These are phyloP conservation scores for Papiliotrema fonsecae DNA, from an alignment of 1,284 basidiomycete species.

Conservation along the genomic window DNA sequence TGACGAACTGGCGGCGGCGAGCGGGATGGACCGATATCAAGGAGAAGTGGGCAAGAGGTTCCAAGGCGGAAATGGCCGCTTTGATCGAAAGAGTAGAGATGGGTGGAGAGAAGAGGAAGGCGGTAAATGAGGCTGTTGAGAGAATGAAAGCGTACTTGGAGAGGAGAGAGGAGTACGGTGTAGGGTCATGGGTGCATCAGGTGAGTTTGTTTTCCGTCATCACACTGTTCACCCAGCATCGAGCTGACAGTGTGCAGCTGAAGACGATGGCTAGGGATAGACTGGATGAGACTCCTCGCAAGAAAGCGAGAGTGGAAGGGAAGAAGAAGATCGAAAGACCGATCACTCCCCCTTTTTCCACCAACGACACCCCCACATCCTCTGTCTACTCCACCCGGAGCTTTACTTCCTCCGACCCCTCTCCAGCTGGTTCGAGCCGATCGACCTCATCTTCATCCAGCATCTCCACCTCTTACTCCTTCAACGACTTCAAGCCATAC, in stretches of 20 bases:
- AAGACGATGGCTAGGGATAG: not conserved
- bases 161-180: constrained; percentile 18
- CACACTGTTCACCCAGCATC: too few species aligned
- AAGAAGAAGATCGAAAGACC: not conserved
- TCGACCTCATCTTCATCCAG: constrained; percentile 1
- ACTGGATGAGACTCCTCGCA: not conserved
- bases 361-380: not conserved
- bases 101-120: constrained; percentile 16
- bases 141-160: constrained; percentile 18
- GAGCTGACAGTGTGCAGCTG: not conserved
- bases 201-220: constrained; percentile 16
- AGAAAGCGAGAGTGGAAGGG: not conserved
- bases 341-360: constrained; percentile 1
- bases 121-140: constrained; percentile 13
- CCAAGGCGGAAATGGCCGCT: constrained; percentile 14
- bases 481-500: constrained; percentile 3
- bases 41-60: constrained; percentile 14
- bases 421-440: not conserved
- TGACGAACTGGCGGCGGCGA: constrained; percentile 35
- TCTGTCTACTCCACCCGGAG: not conserved
- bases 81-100: constrained; percentile 18
- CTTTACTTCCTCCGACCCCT: not conserved
- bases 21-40: constrained; percentile 30
- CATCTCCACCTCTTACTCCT: constrained; percentile 1
- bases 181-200: constrained; percentile 25